Percentiles rank a stretch among this genome's conserved stretches.
Conservation (phyloP, 225 moss, liverwort and hornwort species). For the Bryoerythrophyllum caledonicum region DNA sequence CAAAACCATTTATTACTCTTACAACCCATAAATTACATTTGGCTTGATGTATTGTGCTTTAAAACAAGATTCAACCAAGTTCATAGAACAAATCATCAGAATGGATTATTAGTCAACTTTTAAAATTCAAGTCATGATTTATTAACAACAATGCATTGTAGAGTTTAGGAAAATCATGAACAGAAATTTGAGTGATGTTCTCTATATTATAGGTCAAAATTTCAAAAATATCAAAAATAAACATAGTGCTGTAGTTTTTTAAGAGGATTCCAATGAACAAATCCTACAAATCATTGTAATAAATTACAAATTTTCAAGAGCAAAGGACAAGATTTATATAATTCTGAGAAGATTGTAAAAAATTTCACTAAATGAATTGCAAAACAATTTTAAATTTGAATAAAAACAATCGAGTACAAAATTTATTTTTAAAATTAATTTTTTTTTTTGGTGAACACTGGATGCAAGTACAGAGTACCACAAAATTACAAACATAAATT, state of each 20-base stretch:
- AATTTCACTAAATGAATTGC: not conserved
- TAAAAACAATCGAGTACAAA: too few species aligned
- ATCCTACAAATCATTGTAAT: not conserved
- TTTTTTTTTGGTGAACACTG: not conserved
- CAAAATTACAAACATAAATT: not conserved
- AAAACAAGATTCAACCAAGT: too few species aligned
- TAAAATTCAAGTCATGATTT: not conserved
- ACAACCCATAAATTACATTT: too few species aligned
- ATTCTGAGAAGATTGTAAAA: not conserved
- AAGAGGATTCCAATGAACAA: not conserved
- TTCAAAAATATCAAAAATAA: not conserved
- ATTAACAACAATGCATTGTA: not conserved
- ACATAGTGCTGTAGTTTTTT: not conserved
- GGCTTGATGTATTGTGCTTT: fast-evolving
- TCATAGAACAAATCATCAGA: not conserved
- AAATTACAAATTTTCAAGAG: not conserved
- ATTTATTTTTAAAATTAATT: too few species aligned
- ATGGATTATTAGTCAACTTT: not conserved
- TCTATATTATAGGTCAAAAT: not conserved
- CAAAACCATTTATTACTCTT: too few species aligned
- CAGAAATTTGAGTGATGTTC: not conserved
- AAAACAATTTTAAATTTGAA: too few species aligned
- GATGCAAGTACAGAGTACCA: not conserved
- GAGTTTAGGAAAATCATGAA: not conserved
- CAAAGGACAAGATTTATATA: not conserved